Conservation (phyloP, 2,329 filamentous ascomycete genomes). For the Aspergillus luchuensis region DNA sequence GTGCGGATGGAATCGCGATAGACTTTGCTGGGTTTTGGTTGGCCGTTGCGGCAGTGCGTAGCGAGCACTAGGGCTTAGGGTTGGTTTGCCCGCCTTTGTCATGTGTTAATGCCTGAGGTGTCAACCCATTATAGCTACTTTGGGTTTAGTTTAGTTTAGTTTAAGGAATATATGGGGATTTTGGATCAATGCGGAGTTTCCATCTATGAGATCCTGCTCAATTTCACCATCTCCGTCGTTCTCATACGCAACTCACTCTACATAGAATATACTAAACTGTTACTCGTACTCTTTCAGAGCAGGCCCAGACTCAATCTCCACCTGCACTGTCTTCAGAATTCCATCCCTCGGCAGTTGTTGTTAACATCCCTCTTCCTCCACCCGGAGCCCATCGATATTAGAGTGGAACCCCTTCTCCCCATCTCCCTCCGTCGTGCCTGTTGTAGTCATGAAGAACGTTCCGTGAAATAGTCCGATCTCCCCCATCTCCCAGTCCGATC, state of each 20-base stretch:
- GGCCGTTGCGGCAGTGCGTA: slow-evolving; percentile 35
- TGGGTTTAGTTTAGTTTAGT: no score
- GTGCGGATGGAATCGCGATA: slow-evolving; percentile 29
- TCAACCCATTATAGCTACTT: not conserved
- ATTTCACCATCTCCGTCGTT: not conserved
- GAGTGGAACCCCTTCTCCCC: slow-evolving; percentile 1
- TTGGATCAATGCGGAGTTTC: not conserved
- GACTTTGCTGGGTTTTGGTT: slow-evolving; percentile 36
- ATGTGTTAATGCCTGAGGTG: slow-evolving; percentile 12
- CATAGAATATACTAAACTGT: no score
- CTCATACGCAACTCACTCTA: not conserved
- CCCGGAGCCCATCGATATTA: not conserved
- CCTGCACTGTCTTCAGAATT: slow-evolving; percentile 27
- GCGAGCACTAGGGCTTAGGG: slow-evolving; percentile 46
- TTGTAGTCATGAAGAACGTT: slow-evolving; percentile 14
- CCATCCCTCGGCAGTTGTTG: slow-evolving; percentile 1
- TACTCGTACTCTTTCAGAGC: slow-evolving; percentile 1
- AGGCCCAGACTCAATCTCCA: slow-evolving; percentile 25
- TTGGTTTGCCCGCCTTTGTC: slow-evolving; percentile 14
- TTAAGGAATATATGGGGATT: not conserved
- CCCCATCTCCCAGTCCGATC: slow-evolving; percentile 10
- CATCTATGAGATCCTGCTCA: not conserved
- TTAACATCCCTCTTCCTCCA: not conserved
- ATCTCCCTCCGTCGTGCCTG: slow-evolving; percentile 14
- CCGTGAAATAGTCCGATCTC: slow-evolving; percentile 15